Base-by-base conservation (phyloP, 495 filamentous ascomycete species). In the Friedmanniomyces endolithicus region DNA sequence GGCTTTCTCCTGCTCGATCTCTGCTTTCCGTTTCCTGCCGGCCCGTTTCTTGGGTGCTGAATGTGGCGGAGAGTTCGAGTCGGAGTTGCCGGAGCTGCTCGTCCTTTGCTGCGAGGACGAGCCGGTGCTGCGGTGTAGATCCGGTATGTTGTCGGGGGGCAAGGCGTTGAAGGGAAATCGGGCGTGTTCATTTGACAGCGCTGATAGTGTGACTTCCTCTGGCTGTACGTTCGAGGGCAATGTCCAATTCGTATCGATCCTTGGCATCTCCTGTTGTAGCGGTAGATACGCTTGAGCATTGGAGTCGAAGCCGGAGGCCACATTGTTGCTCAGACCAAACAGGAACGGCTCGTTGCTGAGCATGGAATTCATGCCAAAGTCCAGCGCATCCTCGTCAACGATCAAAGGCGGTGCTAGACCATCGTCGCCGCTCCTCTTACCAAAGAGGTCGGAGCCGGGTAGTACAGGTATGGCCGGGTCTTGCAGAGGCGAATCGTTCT, bases 11-110 rank as follows among this genome's bases (percentile, higher is more conserved):
- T 77, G 74, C 12, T 58, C 78, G 25, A 72, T 67, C 1, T 81
- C 80, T 1, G 76, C 77, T 69, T 87, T 87, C 31, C 84, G 75
- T 63, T 87, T 87, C 58, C 71, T 70, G 8, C 58, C 54, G 14
- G 51, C 60, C 11, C 50, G 29, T 50, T 59, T 59, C 34, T 59
- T 62, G 56, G 40, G 43, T 25, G 39, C 33, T 27, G 31, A 58
- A 14, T 67, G 65, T 11, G 66, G 60, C 14, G 69, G 63, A 7
- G 65, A 64, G 40, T 44, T 35, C 1, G 52, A 48, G 20, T 31
- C 20, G 22, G 52, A 55, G 19, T 55, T 60, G 39, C 66, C 66
- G 22, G 65, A 65, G 1, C 59, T 56, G 53, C 60, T 65, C 1
- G 56, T 58, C 1, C 41, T 54, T 8, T 31, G 49, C 20, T 65